phyloP scores from a whole-genome alignment of 257 asterid genomes.

The Solanum peruvianum region DNA sequence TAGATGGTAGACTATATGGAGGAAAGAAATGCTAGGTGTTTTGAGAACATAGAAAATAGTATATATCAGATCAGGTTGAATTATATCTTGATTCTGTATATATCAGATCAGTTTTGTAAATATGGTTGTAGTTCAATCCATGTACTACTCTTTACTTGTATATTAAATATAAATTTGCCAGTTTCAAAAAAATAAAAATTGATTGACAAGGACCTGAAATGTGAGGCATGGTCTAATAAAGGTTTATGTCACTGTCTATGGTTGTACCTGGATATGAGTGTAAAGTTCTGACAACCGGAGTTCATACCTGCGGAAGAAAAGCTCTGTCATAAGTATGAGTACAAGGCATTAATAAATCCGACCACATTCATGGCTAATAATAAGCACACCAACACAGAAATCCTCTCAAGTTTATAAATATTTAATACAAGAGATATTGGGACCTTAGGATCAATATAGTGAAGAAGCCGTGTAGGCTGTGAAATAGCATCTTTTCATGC shows the following conservation, averaged over 20 bases:
- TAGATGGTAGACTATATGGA: not conserved
- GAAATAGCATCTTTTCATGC: not conserved
- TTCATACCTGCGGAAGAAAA: constrained; percentile 49
- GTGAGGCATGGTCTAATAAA: not conserved
- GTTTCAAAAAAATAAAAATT: not conserved
- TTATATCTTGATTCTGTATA: not conserved
- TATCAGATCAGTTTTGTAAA: not conserved
- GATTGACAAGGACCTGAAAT: not conserved
- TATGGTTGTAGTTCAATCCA: not conserved
- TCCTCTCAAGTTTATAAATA: not conserved
- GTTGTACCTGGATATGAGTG: constrained; percentile 56
- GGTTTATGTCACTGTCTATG: not conserved
- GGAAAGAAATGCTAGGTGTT: not conserved
- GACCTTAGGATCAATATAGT: not conserved
- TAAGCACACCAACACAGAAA: not conserved
- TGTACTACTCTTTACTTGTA: not conserved
- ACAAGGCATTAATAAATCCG: not conserved
- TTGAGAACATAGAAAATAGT: not conserved
- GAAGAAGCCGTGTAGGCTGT: not conserved
- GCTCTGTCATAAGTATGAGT: not conserved
- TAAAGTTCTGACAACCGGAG: constrained; percentile 68
- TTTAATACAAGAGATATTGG: not conserved
- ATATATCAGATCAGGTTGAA: not conserved
- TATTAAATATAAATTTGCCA: not conserved
- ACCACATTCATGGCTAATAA: not conserved